These are phyloP conservation scores for Rachicladosporium sp. DNA, from an alignment of 2,329 filamentous ascomycete genomes.

Conservation along the genomic window DNA sequence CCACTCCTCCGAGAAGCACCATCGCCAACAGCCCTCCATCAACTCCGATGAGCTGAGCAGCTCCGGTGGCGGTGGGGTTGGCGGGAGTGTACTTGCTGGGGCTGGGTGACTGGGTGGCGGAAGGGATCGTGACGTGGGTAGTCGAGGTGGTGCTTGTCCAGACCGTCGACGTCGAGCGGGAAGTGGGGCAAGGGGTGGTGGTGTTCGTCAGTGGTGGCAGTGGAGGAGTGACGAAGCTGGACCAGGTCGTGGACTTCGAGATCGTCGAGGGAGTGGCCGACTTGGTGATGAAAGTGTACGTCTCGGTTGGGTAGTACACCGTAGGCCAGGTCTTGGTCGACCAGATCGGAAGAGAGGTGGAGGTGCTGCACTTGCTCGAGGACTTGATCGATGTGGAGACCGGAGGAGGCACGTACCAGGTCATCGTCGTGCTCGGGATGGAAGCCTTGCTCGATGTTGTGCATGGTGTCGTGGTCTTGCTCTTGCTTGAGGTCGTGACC, in stretches of 20 bases:
- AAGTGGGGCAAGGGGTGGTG: slow-evolving; percentile 1
- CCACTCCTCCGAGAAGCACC: too few relatives aligned
- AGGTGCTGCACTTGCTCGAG: not conserved
- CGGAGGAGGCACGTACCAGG: not conserved
- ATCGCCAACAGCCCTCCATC: too few relatives aligned
- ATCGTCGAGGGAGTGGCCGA: not conserved
- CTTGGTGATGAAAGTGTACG: not conserved
- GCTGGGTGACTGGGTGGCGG: not conserved
- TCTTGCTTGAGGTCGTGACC: not conserved
- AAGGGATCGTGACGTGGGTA: not conserved
- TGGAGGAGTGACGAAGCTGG: too few relatives aligned
- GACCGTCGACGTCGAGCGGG: slow-evolving; percentile 2
- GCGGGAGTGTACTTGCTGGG: not conserved
- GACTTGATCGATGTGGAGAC: not conserved
- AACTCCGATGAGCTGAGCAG: too few relatives aligned
- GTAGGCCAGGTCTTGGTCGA: not conserved
- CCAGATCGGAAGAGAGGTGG: not conserved
- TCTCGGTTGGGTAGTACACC: not conserved
- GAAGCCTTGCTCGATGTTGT: slow-evolving; percentile 1
- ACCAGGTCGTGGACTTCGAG: not conserved
- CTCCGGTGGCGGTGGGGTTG: too few relatives aligned
- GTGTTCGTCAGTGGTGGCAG: not conserved
- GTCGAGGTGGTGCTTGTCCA: slow-evolving; percentile 4
- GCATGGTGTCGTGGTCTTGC: not conserved
- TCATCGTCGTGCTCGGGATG: slow-evolving; percentile 1